phyloP scores from a whole-genome alignment of 1,284 basidiomycete species.

The Phellopilus nigrolimitatus region DNA sequence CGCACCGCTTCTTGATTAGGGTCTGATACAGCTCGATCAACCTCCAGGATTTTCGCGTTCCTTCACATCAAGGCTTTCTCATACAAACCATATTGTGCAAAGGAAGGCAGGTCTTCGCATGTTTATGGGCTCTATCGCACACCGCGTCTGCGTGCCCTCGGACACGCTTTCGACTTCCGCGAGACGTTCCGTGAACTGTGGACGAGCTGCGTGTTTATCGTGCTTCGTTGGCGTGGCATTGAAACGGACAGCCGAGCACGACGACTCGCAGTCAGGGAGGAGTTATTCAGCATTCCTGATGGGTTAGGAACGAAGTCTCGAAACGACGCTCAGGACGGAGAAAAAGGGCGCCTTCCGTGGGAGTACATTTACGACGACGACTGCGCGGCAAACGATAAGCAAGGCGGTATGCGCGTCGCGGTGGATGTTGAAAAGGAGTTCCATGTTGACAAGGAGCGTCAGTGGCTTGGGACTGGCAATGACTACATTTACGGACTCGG shows the following conservation, averaged over 20 bases:
- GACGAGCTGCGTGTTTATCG: conserved; percentile 51
- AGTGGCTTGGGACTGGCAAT: conserved; percentile 49
- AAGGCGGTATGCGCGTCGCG: conserved; percentile 5
- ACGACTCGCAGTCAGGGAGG: conserved; percentile 44
- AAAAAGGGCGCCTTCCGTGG: not conserved
- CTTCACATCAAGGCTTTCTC: conserved; percentile 73
- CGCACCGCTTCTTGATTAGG: not conserved
- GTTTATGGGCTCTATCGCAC: conserved; percentile 33
- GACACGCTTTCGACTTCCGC: conserved; percentile 61
- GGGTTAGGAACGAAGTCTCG: not conserved
- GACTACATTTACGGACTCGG: conserved; percentile 39
- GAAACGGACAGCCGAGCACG: conserved; percentile 44
- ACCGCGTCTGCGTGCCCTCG: conserved; percentile 48
- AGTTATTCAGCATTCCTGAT: conserved; percentile 41
- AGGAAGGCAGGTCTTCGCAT: conserved; percentile 29
- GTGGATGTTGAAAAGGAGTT: conserved; percentile 35
- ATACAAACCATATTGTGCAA: conserved; percentile 59
- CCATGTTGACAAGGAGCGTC: conserved; percentile 39
- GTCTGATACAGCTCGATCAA: conserved; percentile 10
- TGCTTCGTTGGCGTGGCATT: conserved; percentile 45
- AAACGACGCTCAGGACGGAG: not conserved
- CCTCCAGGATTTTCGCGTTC: conserved; percentile 54
- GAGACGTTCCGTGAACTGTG: conserved; percentile 61
- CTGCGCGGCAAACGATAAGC: conserved; percentile 8
- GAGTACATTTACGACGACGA: not conserved